Evolutionary conservation across 2,329 filamentous ascomycete species (phyloP).

Genomic region (Fusarium tricinctum): DNA sequence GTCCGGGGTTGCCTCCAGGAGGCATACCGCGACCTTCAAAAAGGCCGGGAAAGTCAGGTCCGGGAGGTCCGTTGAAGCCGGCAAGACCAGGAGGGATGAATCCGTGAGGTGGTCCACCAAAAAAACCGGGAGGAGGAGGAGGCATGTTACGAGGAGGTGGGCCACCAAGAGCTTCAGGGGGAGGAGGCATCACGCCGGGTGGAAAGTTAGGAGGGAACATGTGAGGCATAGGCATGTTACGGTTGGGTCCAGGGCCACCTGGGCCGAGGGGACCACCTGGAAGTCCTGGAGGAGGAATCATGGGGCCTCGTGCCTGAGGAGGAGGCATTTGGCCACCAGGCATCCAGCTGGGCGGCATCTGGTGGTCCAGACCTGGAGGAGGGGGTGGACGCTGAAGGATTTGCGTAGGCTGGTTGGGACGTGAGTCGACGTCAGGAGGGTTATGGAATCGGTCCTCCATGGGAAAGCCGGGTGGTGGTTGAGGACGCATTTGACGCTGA

Average conservation of each 20-base stretch:
- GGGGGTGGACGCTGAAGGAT: constrained; percentile 75
- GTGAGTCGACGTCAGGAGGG: constrained; percentile 60
- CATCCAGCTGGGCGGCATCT: constrained; percentile 71
- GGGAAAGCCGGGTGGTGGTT: constrained; percentile 64
- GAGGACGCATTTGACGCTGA: constrained; percentile 60
- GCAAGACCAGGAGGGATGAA: constrained; percentile 70
- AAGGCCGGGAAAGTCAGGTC: constrained; percentile 62
- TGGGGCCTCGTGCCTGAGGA: constrained; percentile 61
- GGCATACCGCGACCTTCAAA: constrained; percentile 71
- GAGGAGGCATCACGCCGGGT: constrained; percentile 62
- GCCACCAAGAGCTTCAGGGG: constrained; percentile 64
- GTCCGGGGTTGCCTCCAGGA: constrained; percentile 59
- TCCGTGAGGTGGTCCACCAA: constrained; percentile 63
- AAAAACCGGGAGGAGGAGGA: constrained; percentile 71
- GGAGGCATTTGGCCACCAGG: constrained; percentile 61
- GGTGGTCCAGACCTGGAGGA: constrained; percentile 71
- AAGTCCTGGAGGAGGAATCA: constrained; percentile 74
- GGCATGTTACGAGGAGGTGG: constrained; percentile 68
- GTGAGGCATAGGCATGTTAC: constrained; percentile 66
- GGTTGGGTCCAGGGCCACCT: constrained; percentile 48
- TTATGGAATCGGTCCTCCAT: constrained; percentile 68
- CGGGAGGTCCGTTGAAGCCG: constrained; percentile 67
- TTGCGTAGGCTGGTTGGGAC: constrained; percentile 70
- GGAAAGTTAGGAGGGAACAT: constrained; percentile 75
- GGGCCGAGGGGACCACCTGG: constrained; percentile 46